phyloP scores from a whole-genome alignment of 2,329 filamentous ascomycete species.

The Periconia macrospinosa region DNA sequence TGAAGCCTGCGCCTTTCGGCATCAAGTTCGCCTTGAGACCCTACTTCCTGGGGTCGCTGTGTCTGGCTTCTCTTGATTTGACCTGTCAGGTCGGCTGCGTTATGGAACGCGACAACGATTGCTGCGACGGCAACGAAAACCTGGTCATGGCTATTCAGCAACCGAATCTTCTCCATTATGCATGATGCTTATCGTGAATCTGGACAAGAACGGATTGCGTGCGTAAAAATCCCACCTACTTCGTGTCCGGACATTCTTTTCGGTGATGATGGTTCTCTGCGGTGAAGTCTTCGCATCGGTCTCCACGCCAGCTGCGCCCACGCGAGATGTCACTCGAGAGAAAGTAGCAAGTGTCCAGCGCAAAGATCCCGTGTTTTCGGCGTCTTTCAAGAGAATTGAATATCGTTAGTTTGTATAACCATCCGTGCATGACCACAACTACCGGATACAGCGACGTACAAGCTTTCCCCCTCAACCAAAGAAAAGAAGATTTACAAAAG shows the following conservation, averaged over 20 bases:
- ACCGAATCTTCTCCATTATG: background rate
- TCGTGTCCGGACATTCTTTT: slow-evolving; percentile 30
- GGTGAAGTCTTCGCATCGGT: too few relatives aligned
- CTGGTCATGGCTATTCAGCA: slow-evolving; percentile 15
- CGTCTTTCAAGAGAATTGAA: too few relatives aligned
- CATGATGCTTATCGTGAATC: background rate
- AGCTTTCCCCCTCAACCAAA: too few relatives aligned
- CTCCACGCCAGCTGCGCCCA: too few relatives aligned
- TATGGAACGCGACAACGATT: slow-evolving; percentile 47
- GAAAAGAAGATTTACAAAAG: too few relatives aligned
- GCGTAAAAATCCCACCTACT: slow-evolving; percentile 18
- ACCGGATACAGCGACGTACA: too few relatives aligned
- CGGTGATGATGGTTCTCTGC: background rate
- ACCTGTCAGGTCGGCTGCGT: slow-evolving; percentile 42
- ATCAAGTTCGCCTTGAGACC: slow-evolving; percentile 27
- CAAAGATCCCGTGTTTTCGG: too few relatives aligned
- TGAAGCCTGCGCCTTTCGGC: slow-evolving; percentile 44
- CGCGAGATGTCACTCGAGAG: too few relatives aligned
- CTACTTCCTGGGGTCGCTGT: slow-evolving; percentile 23
- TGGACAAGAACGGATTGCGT: background rate
- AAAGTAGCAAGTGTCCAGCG: too few relatives aligned
- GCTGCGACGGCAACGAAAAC: slow-evolving; percentile 47
- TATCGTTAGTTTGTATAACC: too few relatives aligned
- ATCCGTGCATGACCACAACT: too few relatives aligned
- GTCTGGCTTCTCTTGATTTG: slow-evolving; percentile 36